Evolutionary conservation across 805 yeast genomes (phyloP), one percentile per base, ranked within the genome.

Genomic region (Pichia exigua): DNA sequence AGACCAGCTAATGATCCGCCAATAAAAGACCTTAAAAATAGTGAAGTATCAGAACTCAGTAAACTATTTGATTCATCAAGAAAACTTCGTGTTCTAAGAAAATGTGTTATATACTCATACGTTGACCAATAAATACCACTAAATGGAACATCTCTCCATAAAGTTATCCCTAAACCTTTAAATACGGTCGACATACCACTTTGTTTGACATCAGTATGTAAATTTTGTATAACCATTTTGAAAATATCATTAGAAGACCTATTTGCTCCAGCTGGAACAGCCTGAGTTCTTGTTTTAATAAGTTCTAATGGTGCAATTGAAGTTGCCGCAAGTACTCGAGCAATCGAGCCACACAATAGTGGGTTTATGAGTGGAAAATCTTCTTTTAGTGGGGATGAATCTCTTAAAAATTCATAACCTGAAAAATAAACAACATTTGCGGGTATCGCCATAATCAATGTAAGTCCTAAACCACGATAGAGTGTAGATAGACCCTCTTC

Each of bases 121-220:
- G 85, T 77, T 12, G 88, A 79, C 99, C 99, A 94, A 67, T 94
- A 94, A 1, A 92, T 82, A 0, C 95, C 97, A 55, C 95, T 85
- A 65, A 94, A 94, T 1, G 99, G 99, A 0, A 92, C 98, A 65
- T 94, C 99, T 67, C 99, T 76, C 96, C 96, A 92, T 17, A 94
- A 73, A 0, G 99, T 94, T 41, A 94, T 75, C 42, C 85, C 82
- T 22, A 94, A 71, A 0, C 99, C 99, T 50, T 84, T 83, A 74
- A 90, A 94, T 20, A 94, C 65, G 0, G 89, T 76, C 2, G 69
- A 65, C 2, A 78, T 54, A 0, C 99, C 99, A 15, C 74, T 73
- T 1, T 63, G 54, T 40, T 69, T 65, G 6, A 88, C 69, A 60
- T 84, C 82, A 3, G 54, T 49, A 15, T 48, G 41, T 11, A 70